Base-by-base conservation (phyloP, 108 stramenopile species). In the Skeletonema tropicum region DNA sequence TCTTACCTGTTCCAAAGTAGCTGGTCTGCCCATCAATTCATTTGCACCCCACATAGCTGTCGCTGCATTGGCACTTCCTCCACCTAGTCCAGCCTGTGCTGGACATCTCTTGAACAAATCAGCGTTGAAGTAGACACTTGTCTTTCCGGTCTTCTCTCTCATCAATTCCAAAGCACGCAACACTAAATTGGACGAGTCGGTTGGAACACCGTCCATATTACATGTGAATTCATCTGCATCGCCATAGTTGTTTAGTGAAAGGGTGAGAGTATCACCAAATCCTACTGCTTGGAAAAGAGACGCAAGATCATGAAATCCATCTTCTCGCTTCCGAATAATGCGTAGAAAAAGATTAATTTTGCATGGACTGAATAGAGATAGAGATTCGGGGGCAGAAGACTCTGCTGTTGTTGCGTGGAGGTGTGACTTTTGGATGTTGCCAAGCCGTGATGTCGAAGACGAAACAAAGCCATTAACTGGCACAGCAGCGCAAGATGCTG, bases 301-400 rank as follows among this genome's bases (percentile, higher is more conserved):
- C 60, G 96, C 96, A 39, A 98, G 83, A 79, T 98, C 98, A 74
- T 98, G 98, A 73, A 74, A 98, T 31, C 95, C 95, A 78, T 98
- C 97, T 10, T 83, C 77, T 55, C 96, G 86, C 79, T 95, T 97
- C 30, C 95, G 85, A 71, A 98, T 69, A 59, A 98, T 96, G 29
- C 98, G 95, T n/a, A 97, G 92, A 79, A 98, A 98, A 9, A 98
- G 86, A 76, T 98, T 98, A 73, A 98, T 89, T 80, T 98, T 98
- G 76, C 94, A 95, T 5, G 98, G 98, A 57, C 93, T 95, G 70
- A 97, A 97, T 23, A 97, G 83, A 9, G 70, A 65, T 25, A 95
- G 55, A 32, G 57, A 26, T 6, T 64, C 60, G n/a, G 60, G 36
- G 33, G 61, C n/a, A 7, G 48, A 29, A 1, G 26, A 55, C 9